Evolutionary conservation across 305 asterid species (phyloP), one percentile per base, ranked within the genome.

Genomic region (Rubia balearica): DNA sequence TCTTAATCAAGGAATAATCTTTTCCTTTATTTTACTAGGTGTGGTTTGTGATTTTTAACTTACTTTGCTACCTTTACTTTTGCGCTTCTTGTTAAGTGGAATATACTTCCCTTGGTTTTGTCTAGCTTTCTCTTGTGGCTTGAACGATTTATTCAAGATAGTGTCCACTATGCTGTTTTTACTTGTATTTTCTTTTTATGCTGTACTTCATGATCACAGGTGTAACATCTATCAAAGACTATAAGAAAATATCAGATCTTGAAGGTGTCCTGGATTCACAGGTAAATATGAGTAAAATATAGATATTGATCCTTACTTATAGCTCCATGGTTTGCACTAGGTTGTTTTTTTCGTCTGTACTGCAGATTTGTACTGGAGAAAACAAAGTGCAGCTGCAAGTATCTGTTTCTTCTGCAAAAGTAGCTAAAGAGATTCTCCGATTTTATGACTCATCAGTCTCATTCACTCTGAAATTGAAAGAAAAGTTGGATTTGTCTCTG

Each of bases 261-360:
- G 96, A 93, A 87, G 77, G 79, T 71, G 82, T 89, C 77, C 79
- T 91, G 81, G 97, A 93, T 83, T 88, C 96, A 67, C 90, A 75
- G 89, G 96, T 87, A 78, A 42, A 2, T 65, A 21, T 45, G 16
- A 42, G 51, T 40, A 64, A n/a, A 42, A 42, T 21, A n/a, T 65
- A 43, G 65, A 21, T 69, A 38, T 41, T 72, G 48, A 53, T 40
- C 65, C 56, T 71, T 27, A 36, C 48, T 9, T 40, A n/a, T 17
- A 36, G n/a, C 41, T 65, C 49, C 56, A 21, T 17, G 56, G 38
- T 65, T 38, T 21, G 38, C 55, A 19, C 22, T 65, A 65, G 7
- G 59, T 27, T 21, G 16, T 19, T 8, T 67, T 57, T 16, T 43
- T 21, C 30, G 45, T 45, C 48, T 42, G 38, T 62, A 68, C 27